A percentile compares a stretch with the other conserved stretches of the same genome.
These are phyloP conservation scores for Podospora pseudocomata DNA, from an alignment of 495 filamentous ascomycete genomes.

Conservation along the genomic window DNA sequence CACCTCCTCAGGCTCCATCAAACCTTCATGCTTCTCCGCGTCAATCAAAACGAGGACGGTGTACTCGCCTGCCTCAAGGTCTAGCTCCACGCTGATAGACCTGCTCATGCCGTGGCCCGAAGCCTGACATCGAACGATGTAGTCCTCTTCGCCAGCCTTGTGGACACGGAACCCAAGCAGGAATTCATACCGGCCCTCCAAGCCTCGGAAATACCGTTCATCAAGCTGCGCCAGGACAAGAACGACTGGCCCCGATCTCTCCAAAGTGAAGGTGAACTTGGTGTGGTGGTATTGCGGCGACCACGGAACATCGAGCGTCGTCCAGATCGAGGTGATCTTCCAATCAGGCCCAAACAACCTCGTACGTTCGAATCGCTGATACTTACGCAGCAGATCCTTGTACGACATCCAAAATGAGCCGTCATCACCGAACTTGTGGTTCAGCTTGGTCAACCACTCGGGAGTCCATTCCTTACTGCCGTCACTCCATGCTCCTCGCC, in stretches of 20 bases:
- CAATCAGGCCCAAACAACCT: constrained; percentile 83
- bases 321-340: constrained; percentile 82
- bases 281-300: constrained; percentile 79
- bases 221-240: constrained; percentile 83
- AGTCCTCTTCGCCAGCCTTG: constrained; percentile 74
- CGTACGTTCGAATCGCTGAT: constrained; percentile 77
- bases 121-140: constrained; percentile 74
- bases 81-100: constrained; percentile 76
- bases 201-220: constrained; percentile 76
- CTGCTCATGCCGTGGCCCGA: constrained; percentile 64
- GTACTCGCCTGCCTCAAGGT: constrained; percentile 80
- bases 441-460: constrained; percentile 75
- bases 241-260: constrained; percentile 64
- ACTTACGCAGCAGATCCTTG: constrained; percentile 78
- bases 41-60: constrained; percentile 74
- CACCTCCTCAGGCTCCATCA: constrained; percentile 61
- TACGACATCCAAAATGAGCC: constrained; percentile 71
- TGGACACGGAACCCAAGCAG: constrained; percentile 77
- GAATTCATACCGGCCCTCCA: constrained; percentile 80
- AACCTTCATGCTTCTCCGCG: constrained; percentile 53
- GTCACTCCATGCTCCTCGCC: constrained; percentile 80
- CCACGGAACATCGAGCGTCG: constrained; percentile 80
- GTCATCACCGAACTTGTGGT: constrained; percentile 85
- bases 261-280: constrained; percentile 70
- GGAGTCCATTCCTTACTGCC: constrained; percentile 90